These are phyloP conservation scores for Coemansia pectinata DNA, from an alignment of 192 early-diverging fungal genomes.

Conservation along the genomic window DNA sequence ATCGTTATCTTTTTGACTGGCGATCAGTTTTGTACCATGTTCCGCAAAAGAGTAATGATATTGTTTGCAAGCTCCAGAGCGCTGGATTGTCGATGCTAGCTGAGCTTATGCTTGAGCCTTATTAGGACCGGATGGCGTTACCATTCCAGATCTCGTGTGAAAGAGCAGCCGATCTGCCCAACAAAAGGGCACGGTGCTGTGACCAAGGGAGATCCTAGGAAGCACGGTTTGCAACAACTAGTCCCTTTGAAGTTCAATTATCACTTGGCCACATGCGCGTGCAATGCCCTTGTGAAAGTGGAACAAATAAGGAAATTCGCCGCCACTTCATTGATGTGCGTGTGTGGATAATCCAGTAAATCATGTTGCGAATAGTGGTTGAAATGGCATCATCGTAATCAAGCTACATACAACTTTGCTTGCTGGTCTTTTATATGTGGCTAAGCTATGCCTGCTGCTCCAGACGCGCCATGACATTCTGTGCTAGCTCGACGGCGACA, in stretches of 20 bases:
- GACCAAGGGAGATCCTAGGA: background rate
- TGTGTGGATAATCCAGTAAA: background rate
- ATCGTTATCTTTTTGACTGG: background rate
- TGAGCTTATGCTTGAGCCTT: background rate
- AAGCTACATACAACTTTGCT: background rate
- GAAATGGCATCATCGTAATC: constrained; percentile 1
- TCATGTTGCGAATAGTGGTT: background rate
- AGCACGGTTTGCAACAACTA: background rate
- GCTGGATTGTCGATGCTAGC: background rate
- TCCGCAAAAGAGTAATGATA: background rate
- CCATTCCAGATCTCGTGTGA: background rate
- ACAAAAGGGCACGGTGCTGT: background rate
- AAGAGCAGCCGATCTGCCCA: constrained; percentile 2
- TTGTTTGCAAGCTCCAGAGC: background rate
- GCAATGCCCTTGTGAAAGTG: background rate
- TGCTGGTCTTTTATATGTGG: background rate
- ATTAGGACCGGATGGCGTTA: background rate
- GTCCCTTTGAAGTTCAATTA: background rate
- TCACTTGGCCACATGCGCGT: background rate
- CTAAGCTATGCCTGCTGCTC: constrained; percentile 13
- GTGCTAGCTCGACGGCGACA: constrained; percentile 48
- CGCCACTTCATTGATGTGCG: background rate
- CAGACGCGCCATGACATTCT: constrained; percentile 32
- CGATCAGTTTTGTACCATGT: background rate
- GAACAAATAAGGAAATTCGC: background rate